Percentiles rank a stretch among this genome's conserved stretches.
phyloP scores from a whole-genome alignment of 2,329 filamentous ascomycete species.

The Trichophaea hybrida region DNA sequence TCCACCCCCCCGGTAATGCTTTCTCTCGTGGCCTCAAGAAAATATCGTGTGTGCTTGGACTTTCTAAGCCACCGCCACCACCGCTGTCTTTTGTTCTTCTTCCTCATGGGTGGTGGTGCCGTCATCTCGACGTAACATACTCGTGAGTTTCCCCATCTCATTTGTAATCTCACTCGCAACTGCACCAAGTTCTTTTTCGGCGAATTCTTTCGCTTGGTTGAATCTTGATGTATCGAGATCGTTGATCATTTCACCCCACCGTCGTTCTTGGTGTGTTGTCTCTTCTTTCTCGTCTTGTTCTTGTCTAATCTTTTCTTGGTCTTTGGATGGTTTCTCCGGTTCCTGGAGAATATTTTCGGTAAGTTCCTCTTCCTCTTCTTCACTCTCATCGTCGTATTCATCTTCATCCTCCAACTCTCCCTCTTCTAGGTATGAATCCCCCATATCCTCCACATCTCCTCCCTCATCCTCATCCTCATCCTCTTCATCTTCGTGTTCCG shows the following conservation, averaged over 20 bases:
- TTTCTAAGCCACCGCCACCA: no score
- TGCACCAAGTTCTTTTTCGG: constrained; percentile 10
- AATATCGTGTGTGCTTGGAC: not conserved
- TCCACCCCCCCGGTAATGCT: not conserved
- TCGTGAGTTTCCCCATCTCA: constrained; percentile 10
- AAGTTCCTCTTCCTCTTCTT: not conserved
- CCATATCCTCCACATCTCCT: constrained; percentile 28
- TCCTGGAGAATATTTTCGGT: not conserved
- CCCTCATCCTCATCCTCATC: constrained; percentile 34
- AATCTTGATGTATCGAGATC: constrained; percentile 11
- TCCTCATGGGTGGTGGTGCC: not conserved
- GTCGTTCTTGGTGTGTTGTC: not conserved
- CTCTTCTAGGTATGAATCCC: constrained; percentile 15
- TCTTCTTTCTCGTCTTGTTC: constrained; percentile 8
- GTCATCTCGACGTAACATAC: not conserved
- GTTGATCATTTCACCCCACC: constrained; percentile 9
- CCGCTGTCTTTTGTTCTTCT: no score
- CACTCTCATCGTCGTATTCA: not conserved
- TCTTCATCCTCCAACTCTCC: not conserved
- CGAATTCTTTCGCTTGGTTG: constrained; percentile 13
- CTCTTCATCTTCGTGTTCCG: constrained; percentile 41
- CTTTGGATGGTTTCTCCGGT: not conserved
- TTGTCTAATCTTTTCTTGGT: constrained; percentile 1
- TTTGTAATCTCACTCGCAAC: constrained; percentile 7
- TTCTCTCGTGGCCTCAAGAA: not conserved